phyloP scores from a whole-genome alignment of 202 grass and related monocot species.

The Bolboschoenoplectus hybrid region DNA sequence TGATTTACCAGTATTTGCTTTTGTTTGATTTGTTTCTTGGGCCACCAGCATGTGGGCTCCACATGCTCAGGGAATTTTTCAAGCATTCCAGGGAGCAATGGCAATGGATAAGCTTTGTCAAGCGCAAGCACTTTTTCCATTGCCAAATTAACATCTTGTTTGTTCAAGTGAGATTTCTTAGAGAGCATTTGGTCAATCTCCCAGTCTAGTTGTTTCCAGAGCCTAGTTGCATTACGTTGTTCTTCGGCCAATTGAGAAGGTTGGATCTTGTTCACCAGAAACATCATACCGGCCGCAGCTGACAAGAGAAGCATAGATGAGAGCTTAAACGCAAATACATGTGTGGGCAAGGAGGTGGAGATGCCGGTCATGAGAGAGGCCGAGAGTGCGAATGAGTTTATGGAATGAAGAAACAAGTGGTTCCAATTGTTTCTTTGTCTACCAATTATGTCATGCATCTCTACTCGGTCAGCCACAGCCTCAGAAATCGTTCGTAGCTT shows the following conservation, averaged over 20 bases:
- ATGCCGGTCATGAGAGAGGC: constrained; percentile 52
- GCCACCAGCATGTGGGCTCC: constrained; percentile 66
- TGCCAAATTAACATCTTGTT: constrained; percentile 34
- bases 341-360: constrained; percentile 26
- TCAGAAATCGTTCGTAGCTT: constrained; percentile 7
- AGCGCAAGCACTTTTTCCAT: constrained; percentile 65
- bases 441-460: constrained; percentile 76
- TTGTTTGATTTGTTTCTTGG: neutral
- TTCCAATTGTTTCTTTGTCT: constrained; percentile 71
- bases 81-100: constrained; percentile 57
- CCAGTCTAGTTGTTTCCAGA: constrained; percentile 60
- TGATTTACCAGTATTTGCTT: neutral
- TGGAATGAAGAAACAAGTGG: constrained; percentile 65
- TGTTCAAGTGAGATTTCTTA: neutral
- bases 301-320: constrained; percentile 48
- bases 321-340: constrained; percentile 37
- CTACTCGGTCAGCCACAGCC: constrained; percentile 23
- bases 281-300: constrained; percentile 45
- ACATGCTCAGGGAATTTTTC: constrained; percentile 65
- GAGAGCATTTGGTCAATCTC: constrained; percentile 37
- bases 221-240: constrained; percentile 62
- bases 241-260: constrained; percentile 81
- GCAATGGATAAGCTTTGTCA: constrained; percentile 69
- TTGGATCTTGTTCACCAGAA: constrained; percentile 56
- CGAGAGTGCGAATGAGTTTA: constrained; percentile 57